phyloP scores from a whole-genome alignment of 805 yeast genomes.

The Clavispora santaluciae region DNA sequence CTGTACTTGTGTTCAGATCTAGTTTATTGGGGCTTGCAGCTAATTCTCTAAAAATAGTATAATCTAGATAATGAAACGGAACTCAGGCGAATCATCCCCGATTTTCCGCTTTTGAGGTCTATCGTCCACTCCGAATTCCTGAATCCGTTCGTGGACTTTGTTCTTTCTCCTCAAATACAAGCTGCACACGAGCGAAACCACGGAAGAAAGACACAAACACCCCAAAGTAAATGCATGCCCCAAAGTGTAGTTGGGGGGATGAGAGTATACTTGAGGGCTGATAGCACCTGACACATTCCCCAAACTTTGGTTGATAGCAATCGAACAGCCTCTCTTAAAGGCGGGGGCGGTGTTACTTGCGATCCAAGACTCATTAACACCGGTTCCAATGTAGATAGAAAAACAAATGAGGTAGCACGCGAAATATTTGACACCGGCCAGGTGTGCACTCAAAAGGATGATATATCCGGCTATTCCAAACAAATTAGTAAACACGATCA shows the following conservation, averaged over 20 bases:
- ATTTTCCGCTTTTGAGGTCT: background rate
- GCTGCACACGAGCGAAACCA: background rate
- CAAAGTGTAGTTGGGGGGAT: slow-evolving; percentile 29
- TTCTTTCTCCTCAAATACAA: background rate
- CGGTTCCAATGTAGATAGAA: slow-evolving; percentile 33
- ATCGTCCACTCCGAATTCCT: background rate
- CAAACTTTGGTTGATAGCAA: slow-evolving; percentile 39
- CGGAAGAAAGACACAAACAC: slow-evolving; percentile 11
- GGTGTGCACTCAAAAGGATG: slow-evolving; percentile 23
- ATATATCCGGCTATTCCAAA: slow-evolving; percentile 30
- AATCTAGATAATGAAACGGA: background rate
- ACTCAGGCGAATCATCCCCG: slow-evolving; percentile 2
- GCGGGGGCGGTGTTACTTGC: slow-evolving; percentile 38
- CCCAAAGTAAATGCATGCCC: slow-evolving; percentile 41
- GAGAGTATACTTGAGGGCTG: slow-evolving; percentile 40
- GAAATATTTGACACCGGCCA: slow-evolving; percentile 30
- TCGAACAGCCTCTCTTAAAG: slow-evolving; percentile 38
- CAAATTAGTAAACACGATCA: slow-evolving; percentile 20
- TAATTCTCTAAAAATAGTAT: too few species aligned
- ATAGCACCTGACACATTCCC: slow-evolving; percentile 45
- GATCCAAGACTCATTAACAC: slow-evolving; percentile 41
- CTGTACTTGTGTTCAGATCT: too few species aligned
- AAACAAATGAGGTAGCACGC: slow-evolving; percentile 33
- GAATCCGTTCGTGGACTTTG: background rate
- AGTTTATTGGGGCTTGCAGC: too few species aligned